phyloP scores from a whole-genome alignment of 1,284 basidiomycete species.

The Volvariella volvacea region DNA sequence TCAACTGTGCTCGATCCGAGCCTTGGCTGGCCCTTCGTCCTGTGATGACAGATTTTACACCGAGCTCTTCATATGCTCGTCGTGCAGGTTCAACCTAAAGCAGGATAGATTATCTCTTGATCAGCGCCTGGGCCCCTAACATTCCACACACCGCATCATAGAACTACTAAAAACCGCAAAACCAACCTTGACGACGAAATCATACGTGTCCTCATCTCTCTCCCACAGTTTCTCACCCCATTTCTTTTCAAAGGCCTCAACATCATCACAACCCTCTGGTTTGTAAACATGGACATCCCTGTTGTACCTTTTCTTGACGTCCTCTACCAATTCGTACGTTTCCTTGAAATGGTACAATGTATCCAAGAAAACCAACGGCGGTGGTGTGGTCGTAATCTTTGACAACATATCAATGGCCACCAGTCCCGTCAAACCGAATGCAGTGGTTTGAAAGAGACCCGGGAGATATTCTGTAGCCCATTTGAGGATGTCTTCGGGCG shows the following conservation, averaged over 20 bases:
- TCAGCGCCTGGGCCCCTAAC: not conserved
- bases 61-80: constrained; percentile 78
- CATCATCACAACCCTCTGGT: constrained; percentile 67
- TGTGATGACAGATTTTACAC: constrained; percentile 88
- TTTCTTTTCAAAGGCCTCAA: constrained; percentile 74
- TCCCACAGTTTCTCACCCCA: constrained; percentile 88
- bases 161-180: not conserved
- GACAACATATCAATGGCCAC: constrained; percentile 91
- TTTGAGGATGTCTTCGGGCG: constrained; percentile 75
- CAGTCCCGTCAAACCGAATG: constrained; percentile 89
- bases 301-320: constrained; percentile 73
- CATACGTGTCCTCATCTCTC: constrained; percentile 83
- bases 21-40: constrained; percentile 92
- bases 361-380: constrained; percentile 88
- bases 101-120: not conserved
- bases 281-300: constrained; percentile 74
- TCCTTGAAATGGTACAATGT: constrained; percentile 96
- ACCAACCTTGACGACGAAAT: constrained; percentile 87
- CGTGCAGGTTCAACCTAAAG: constrained; percentile 86
- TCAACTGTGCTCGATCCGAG: constrained; percentile 74
- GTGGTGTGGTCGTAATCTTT: constrained; percentile 59
- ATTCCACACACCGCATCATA: constrained; percentile 12
- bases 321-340: constrained; percentile 83
- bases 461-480: constrained; percentile 85
- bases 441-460: constrained; percentile 83